Conservation (phyloP, 1,139 yeast genomes). For the Blastobotrys indianensis region DNA sequence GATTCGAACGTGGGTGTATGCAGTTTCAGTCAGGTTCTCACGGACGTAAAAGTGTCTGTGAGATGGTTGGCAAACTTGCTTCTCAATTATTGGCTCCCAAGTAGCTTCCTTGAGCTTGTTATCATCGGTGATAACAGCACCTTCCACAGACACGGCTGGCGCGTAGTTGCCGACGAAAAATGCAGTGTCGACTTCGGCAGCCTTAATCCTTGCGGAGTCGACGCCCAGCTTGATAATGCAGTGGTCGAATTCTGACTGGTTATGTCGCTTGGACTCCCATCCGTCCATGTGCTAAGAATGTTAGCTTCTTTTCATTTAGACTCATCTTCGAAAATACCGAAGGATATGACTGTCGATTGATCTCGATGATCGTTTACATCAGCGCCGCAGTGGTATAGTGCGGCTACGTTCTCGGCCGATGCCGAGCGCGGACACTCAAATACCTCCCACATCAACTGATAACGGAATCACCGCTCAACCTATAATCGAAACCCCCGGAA, state of each 20-base stretch:
- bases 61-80: conserved; percentile 79
- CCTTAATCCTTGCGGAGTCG: conserved; percentile 68
- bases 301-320: conserved; percentile 71
- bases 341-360: too few species aligned
- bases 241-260: conserved; percentile 77
- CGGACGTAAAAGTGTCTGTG: conserved; percentile 78
- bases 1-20: conserved; percentile 73
- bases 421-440: too few species aligned
- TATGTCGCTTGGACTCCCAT: conserved; percentile 96
- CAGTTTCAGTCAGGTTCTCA: conserved; percentile 45
- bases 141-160: conserved; percentile 83
- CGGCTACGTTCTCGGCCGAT: too few species aligned
- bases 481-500: too few species aligned
- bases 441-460: too few species aligned
- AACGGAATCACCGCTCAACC: too few species aligned
- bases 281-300: conserved; percentile 85
- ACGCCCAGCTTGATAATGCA: conserved; percentile 81
- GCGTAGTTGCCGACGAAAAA: conserved; percentile 94
- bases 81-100: conserved; percentile 69
- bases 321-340: too few species aligned
- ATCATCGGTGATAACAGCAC: conserved; percentile 38
- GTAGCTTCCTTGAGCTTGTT: conserved; percentile 36
- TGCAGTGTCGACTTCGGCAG: conserved; percentile 87
- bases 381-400: too few species aligned
- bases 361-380: too few species aligned